Evolutionary conservation across 2,329 filamentous ascomycete species (phyloP), one percentile per base, ranked within the genome.

Genomic region (Elsinoe ampelina): DNA sequence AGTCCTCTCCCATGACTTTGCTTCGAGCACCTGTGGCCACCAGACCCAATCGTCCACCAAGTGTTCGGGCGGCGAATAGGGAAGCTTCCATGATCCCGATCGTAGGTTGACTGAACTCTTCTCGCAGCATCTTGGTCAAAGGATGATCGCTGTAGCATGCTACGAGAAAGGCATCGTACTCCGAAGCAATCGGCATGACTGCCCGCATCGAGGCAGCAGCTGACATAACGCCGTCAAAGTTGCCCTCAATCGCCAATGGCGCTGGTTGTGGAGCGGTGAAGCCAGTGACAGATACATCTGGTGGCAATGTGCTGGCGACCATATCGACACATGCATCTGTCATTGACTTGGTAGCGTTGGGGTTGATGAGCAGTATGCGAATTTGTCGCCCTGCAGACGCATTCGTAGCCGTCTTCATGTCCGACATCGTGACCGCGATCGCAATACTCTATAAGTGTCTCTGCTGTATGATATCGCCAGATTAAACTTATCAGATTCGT

Each of bases 41-140:
- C 17, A 78, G 68, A 0, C 76, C 75, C 41, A 78, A 73, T 2
- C 70, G 64, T 5, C 71, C 70, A 1, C 77, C 78, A 1, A 80
- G 68, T 57, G 77, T 79, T 6, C 75, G 65, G 5, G 76, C 73
- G 5, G 75, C 69, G 60, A 81, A 79, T 2, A 79, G 66, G 3
- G 65, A 70, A 0, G 76, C 75, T 63, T 79, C 76, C 74, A 79
- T 78, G 57, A 79, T 78, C 2, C 77, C 76, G 2, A 77, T 71
- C 3, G 73, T 66, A 0, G 76, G 76, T 48, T 74, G 65, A 2
- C 64, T 58, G 41, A 74, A 69, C 55, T 77, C 75, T 60, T 78
- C 75, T 1, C 74, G 68, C 32, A 78, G 66, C 63, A 75, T 74
- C 17, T 66, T 64, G 57, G 75, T 75, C 2, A 79, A 67, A 1